Conservation (phyloP, 2,329 filamentous ascomycete genomes). For the Atkinsonella hypoxylon region DNA sequence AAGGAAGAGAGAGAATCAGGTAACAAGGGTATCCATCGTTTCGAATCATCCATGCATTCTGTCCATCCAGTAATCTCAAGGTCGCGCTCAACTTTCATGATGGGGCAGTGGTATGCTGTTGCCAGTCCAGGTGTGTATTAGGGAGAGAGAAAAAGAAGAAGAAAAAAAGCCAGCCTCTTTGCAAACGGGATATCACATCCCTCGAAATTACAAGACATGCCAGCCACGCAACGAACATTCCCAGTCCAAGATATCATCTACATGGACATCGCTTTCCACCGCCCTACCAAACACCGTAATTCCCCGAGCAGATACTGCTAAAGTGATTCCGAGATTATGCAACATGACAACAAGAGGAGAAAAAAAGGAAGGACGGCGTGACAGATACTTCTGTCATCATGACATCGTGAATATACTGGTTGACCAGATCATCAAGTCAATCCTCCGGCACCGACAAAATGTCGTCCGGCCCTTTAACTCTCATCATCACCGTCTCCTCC, state of each 20-base stretch:
- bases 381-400: constrained; percentile 18
- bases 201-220: neutral
- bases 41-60: constrained; percentile 33
- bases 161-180: constrained; percentile 10
- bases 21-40: constrained; percentile 32
- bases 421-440: constrained; percentile 2
- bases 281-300: constrained; percentile 3
- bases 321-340: constrained; percentile 5
- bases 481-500: constrained; percentile 27
- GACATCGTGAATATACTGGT: constrained; percentile 23
- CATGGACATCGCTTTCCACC: constrained; percentile 1
- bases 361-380: constrained; percentile 5
- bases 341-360: constrained; percentile 2
- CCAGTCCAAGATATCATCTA: neutral
- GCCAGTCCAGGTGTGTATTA: constrained; percentile 28
- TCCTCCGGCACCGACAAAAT: neutral
- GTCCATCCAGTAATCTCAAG: constrained; percentile 22
- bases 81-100: constrained; percentile 4
- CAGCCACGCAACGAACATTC: neutral
- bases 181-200: neutral
- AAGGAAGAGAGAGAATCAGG: constrained; percentile 15
- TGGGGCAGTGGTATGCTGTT: constrained; percentile 20
- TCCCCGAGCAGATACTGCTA: constrained; percentile 9
- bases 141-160: constrained; percentile 12
- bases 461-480: constrained; percentile 2